Percentiles rank a stretch among this genome's conserved stretches.
Evolutionary conservation across 805 yeast genomes (phyloP).

Genomic region (Candida anglica): DNA sequence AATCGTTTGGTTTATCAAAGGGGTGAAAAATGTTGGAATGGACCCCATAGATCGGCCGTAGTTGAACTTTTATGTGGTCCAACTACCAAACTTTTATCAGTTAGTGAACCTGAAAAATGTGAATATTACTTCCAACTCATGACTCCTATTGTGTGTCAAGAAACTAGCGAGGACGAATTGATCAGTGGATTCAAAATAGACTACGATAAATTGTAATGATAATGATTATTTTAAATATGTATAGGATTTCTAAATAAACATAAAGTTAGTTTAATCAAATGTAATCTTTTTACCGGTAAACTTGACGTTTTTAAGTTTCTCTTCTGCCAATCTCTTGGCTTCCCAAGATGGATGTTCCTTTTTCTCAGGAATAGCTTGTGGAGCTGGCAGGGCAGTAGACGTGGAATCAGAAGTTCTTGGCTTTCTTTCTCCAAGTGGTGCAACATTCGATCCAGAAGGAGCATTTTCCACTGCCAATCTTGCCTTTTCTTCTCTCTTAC

Average conservation of each 20-base stretch:
- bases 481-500: slow-evolving; percentile 58
- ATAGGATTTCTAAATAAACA: not conserved
- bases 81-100: slow-evolving; percentile 50
- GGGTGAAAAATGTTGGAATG: slow-evolving; percentile 93
- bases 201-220: slow-evolving; percentile 14
- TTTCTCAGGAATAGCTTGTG: slow-evolving; percentile 15
- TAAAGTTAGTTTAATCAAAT: slow-evolving; percentile 47
- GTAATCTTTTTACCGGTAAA: slow-evolving; percentile 83
- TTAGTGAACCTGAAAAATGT: slow-evolving; percentile 88
- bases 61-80: slow-evolving; percentile 68
- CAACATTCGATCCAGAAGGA: slow-evolving; percentile 37
- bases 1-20: slow-evolving; percentile 39
- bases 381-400: slow-evolving; percentile 4
- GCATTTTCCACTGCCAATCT: slow-evolving; percentile 19
- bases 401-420: slow-evolving; percentile 5
- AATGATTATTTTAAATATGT: too few relatives aligned
- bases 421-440: slow-evolving; percentile 36
- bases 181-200: slow-evolving; percentile 20
- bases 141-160: slow-evolving; percentile 45
- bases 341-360: slow-evolving; percentile 93
- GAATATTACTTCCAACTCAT: slow-evolving; percentile 55
- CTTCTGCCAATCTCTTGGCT: slow-evolving; percentile 76
- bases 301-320: slow-evolving; percentile 57
- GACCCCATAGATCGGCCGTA: slow-evolving; percentile 73
- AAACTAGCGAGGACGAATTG: slow-evolving; percentile 23